phyloP scores from a whole-genome alignment of 345 rosid genomes.

The Eutrema japonicum region DNA sequence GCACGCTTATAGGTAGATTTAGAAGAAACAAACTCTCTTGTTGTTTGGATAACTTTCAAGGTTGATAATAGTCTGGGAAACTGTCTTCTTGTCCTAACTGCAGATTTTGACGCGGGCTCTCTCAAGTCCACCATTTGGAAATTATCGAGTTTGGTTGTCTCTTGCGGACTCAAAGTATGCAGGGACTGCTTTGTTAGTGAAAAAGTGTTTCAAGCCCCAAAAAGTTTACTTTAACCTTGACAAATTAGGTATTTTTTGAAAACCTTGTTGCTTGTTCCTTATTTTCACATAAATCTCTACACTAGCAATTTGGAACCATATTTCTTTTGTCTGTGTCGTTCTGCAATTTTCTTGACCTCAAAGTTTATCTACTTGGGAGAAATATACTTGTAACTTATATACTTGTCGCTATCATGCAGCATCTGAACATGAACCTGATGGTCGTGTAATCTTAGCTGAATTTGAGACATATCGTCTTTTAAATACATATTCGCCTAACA shows the following conservation, averaged over 20 bases:
- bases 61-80: not conserved
- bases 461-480: conserved; percentile 71
- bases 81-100: conserved; percentile 24
- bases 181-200: conserved; percentile 88
- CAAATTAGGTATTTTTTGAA: conserved; percentile 56
- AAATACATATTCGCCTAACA: conserved; percentile 93
- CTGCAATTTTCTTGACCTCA: conserved; percentile 9
- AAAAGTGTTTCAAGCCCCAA: conserved; percentile 69
- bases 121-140: conserved; percentile 72
- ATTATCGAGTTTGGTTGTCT: conserved; percentile 92
- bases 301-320: not conserved
- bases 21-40: not conserved
- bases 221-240: conserved; percentile 79
- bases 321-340: conserved; percentile 1
- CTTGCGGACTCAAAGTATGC: conserved; percentile 97
- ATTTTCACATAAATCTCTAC: conserved; percentile 2
- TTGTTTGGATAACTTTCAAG: not conserved
- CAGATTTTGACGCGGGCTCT: conserved; percentile 84
- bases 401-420: conserved; percentile 45
- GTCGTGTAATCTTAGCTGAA: conserved; percentile 91
- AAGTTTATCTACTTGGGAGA: conserved; percentile 1
- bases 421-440: conserved; percentile 90
- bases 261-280: conserved; percentile 22
- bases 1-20: not conserved
- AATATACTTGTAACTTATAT: conserved; percentile 10